Percentiles rank a stretch among this genome's conserved stretches.
phyloP scores from a whole-genome alignment of 176 grass and related monocot species.

The Otatea glauca region DNA sequence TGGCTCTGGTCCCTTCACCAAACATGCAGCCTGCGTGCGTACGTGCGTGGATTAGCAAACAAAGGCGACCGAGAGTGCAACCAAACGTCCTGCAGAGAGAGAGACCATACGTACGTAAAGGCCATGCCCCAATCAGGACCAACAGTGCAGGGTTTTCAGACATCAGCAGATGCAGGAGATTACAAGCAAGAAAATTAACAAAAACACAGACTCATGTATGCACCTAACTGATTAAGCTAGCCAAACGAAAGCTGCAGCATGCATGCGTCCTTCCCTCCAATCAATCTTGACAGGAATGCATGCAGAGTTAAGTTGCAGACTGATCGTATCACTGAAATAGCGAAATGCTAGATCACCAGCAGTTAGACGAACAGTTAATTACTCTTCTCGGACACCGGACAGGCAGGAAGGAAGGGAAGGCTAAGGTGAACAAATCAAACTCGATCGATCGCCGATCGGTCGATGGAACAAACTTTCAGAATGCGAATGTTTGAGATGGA shows the following conservation, averaged over 20 bases:
- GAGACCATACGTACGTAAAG: not conserved
- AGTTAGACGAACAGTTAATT: conserved; percentile 11
- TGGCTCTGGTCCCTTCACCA: not conserved
- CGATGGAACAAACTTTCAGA: conserved; percentile 23
- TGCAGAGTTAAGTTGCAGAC: not conserved
- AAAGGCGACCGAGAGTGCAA: not conserved
- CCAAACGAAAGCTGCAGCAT: not conserved
- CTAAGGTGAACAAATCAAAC: conserved; percentile 38
- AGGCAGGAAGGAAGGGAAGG: conserved; percentile 5
- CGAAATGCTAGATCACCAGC: not conserved
- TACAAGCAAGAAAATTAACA: not conserved
- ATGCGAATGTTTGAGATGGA: conserved; percentile 20
- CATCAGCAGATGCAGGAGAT: not conserved
- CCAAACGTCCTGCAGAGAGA: conserved; percentile 11
- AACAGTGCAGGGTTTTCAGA: conserved; percentile 30
- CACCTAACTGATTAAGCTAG: conserved; percentile 1
- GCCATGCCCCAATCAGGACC: conserved; percentile 40
- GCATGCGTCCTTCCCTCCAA: not conserved
- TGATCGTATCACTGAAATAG: not conserved
- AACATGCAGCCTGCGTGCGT: conserved; percentile 7
- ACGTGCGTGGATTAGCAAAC: conserved; percentile 4
- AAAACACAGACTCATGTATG: not conserved
- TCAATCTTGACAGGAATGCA: not conserved
- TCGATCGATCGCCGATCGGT: conserved; percentile 11
- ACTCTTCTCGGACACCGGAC: not conserved